Percentiles rank a stretch among this genome's conserved stretches.
Evolutionary conservation across 352 stramenopile genomes (phyloP).

Genomic region (Vaucheria bursata): DNA sequence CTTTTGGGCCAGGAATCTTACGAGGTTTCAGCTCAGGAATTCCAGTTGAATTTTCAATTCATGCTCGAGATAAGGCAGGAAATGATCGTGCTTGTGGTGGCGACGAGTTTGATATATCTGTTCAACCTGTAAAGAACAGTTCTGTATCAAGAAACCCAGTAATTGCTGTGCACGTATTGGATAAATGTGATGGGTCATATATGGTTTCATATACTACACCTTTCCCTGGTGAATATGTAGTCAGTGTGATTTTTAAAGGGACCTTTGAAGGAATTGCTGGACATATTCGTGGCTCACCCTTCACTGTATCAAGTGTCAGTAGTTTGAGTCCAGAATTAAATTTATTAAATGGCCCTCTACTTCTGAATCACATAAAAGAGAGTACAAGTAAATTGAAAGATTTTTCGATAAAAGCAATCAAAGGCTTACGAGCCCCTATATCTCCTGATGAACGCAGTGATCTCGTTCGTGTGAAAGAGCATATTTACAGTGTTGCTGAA

Average conservation of each 20-base stretch:
- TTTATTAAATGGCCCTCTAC: slow-evolving; percentile 52
- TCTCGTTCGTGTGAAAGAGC: slow-evolving; percentile 56
- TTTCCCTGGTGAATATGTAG: slow-evolving; percentile 64
- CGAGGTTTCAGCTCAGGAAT: slow-evolving; percentile 59
- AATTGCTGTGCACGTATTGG: slow-evolving; percentile 40
- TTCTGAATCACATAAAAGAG: slow-evolving; percentile 50
- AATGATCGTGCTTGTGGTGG: slow-evolving; percentile 78
- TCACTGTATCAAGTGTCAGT: slow-evolving; percentile 51
- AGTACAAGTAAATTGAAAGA: slow-evolving; percentile 54
- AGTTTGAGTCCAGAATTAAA: slow-evolving; percentile 53
- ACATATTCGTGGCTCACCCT: slow-evolving; percentile 83
- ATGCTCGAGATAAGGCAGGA: slow-evolving; percentile 50
- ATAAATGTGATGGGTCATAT: slow-evolving; percentile 88
- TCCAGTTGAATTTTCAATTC: slow-evolving; percentile 67
- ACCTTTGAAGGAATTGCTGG: slow-evolving; percentile 83
- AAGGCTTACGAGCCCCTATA: slow-evolving; percentile 44
- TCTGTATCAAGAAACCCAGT: neutral
- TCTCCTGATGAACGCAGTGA: neutral
- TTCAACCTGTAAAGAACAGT: slow-evolving; percentile 47
- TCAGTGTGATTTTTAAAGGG: slow-evolving; percentile 78
- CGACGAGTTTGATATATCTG: slow-evolving; percentile 77
- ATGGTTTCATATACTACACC: slow-evolving; percentile 75
- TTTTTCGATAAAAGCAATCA: slow-evolving; percentile 52
- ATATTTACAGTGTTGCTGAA: slow-evolving; percentile 54
- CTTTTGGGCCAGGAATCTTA: slow-evolving; percentile 84